Evolutionary conservation across 768 basidiomycete genomes (phyloP), one percentile per base, ranked within the genome.

Genomic region (Imleria badia): DNA sequence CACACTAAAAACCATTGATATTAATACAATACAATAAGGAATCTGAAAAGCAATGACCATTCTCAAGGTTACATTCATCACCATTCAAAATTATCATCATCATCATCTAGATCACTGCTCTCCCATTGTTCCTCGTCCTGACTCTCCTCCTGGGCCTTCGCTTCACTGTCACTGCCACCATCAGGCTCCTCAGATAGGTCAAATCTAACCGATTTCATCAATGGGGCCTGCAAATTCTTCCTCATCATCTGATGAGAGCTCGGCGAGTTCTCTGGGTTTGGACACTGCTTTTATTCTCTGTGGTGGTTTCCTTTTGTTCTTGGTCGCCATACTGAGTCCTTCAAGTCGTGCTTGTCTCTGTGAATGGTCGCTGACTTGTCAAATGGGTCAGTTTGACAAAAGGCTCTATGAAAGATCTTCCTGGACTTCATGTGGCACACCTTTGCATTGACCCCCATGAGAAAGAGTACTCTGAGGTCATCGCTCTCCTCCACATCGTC

Each of bases 281-380:
- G 26, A 26, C 3, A 26, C 7, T 2, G 4, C 22, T 41, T 23
- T 15, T 14, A 3, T 4, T 42, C 23, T 5, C 17, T 42, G 41
- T 23, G 53, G 53, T 11, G 53, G 53, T 17, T 14, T 51, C 29
- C 50, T 23, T 23, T 26, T 51, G 33, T 44, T 51, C n/a, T 44
- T 51, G 1, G 17, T 15, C 4, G 2, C 12, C 5, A 9, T 23
- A 14, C 23, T 26, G 6, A 51, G 33, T 2, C 15, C 13, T 17
- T 43, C 3, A 2, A 43, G 11, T n/a, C 6, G 3, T 29, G 40
- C 31, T 2, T 13, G 29, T 12, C 42, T 44, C 7, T 15, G 14
- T n/a, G 44, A 1, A 1, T 14, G 4, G 0, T 48, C 58, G 30
- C 47, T 3, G 45, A 13, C 14, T 29, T 39, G 39, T 56, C 42